Evolutionary conservation across 2,329 filamentous ascomycete genomes (phyloP).

Genomic region (Pestalotiopsis sp.): DNA sequence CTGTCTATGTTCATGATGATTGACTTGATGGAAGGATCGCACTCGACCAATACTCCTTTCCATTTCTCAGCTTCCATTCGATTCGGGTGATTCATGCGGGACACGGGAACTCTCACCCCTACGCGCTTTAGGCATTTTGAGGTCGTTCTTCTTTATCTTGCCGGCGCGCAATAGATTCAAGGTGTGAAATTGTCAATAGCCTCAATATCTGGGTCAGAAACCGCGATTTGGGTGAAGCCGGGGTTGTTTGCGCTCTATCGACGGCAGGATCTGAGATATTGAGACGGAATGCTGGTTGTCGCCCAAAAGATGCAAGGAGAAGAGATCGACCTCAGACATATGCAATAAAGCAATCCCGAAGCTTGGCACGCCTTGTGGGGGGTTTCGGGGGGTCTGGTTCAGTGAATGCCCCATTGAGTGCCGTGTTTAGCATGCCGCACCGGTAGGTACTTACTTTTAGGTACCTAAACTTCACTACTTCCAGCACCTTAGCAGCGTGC

Average conservation of each 20-base stretch:
- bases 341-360: not conserved
- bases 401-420: not conserved
- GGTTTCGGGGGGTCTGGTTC: not conserved
- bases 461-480: too few relatives aligned
- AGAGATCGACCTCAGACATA: not conserved
- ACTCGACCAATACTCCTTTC: conserved; percentile 74
- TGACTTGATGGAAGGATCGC: conserved; percentile 85
- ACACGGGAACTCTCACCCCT: conserved; percentile 3
- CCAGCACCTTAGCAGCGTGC: too few relatives aligned
- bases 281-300: not conserved
- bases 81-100: not conserved
- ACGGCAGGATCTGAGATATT: not conserved
- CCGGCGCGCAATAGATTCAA: not conserved
- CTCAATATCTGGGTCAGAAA: not conserved
- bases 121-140: conserved; percentile 5
- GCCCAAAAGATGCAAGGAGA: not conserved
- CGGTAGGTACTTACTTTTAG: too few relatives aligned
- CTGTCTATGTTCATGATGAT: conserved; percentile 79
- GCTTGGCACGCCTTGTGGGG: not conserved
- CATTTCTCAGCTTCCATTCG: conserved; percentile 12
- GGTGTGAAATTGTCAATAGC: not conserved
- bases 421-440: not conserved
- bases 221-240: not conserved
- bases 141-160: not conserved
- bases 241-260: not conserved